These are phyloP conservation scores for Xenoacremonium recifei DNA, from an alignment of 2,329 filamentous ascomycete genomes.

Conservation along the genomic window DNA sequence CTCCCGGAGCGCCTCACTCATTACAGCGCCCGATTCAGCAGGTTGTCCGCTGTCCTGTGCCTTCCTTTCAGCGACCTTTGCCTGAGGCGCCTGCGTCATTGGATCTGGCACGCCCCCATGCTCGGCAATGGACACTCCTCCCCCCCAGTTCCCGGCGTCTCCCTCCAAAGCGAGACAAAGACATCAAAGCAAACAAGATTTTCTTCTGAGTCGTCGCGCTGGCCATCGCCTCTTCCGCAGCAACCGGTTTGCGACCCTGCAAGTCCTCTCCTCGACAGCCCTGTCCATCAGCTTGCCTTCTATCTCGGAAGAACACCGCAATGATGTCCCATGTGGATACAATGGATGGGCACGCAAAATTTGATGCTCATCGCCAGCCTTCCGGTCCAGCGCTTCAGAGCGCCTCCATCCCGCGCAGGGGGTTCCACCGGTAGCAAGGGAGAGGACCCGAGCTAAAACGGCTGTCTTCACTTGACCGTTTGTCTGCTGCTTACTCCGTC, in stretches of 20 bases:
- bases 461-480: slow-evolving; percentile 9
- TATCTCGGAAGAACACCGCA: too few relatives aligned
- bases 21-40: too few relatives aligned
- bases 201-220: too few relatives aligned
- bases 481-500: too few relatives aligned
- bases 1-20: too few relatives aligned
- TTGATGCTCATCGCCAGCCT: slow-evolving; percentile 16
- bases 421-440: slow-evolving; percentile 22
- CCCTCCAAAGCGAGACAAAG: too few relatives aligned
- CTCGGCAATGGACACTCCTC: slow-evolving; percentile 1
- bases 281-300: too few relatives aligned
- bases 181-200: not conserved
- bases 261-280: too few relatives aligned
- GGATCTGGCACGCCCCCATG: not conserved
- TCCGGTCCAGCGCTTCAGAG: slow-evolving; percentile 19
- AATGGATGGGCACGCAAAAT: slow-evolving; percentile 11
- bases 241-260: not conserved
- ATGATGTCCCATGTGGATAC: slow-evolving; percentile 8
- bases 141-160: too few relatives aligned
- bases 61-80: not conserved
- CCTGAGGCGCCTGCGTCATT: not conserved
- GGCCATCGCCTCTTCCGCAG: too few relatives aligned
- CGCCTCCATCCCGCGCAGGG: slow-evolving; percentile 12
- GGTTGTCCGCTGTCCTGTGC: too few relatives aligned
- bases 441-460: slow-evolving; percentile 25